phyloP scores from a whole-genome alignment of 1,284 basidiomycete genomes.

The Cryptococcus neoformans region DNA sequence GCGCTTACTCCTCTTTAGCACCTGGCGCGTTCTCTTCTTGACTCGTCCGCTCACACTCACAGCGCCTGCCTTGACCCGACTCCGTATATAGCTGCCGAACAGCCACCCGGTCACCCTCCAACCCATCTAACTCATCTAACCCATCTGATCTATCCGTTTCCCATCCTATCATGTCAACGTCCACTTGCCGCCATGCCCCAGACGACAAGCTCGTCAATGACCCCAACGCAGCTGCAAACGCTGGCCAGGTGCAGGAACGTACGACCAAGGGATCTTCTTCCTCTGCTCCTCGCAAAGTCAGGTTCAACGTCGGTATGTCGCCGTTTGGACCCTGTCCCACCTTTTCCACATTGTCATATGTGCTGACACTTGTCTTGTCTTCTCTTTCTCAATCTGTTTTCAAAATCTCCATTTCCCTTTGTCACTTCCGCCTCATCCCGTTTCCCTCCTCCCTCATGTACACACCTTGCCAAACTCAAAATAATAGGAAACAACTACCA shows the following conservation, averaged over 20 bases:
- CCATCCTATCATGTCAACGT: background rate
- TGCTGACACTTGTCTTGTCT: background rate
- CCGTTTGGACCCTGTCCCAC: background rate
- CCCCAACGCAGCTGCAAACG: background rate
- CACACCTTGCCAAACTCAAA: background rate
- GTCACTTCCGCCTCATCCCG: background rate
- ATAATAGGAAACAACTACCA: constrained; percentile 62
- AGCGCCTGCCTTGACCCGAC: background rate
- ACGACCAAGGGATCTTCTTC: constrained; percentile 36
- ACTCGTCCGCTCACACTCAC: background rate
- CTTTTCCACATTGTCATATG: background rate
- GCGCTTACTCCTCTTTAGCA: background rate
- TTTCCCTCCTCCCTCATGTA: background rate
- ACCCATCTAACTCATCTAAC: background rate
- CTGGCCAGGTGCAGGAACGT: constrained; percentile 25
- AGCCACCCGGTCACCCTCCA: background rate
- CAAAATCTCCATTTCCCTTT: background rate
- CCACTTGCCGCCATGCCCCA: background rate
- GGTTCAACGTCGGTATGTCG: constrained; percentile 83
- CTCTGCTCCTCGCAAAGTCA: constrained; percentile 77
- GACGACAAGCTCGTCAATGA: background rate
- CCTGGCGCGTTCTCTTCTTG: background rate
- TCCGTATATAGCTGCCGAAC: no score
- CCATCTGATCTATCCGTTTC: background rate
- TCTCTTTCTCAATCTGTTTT: no score